Evolutionary conservation across 1,284 basidiomycete genomes (phyloP), one percentile per base, ranked within the genome.

Genomic region (Neotropicomus parvogracilis): DNA sequence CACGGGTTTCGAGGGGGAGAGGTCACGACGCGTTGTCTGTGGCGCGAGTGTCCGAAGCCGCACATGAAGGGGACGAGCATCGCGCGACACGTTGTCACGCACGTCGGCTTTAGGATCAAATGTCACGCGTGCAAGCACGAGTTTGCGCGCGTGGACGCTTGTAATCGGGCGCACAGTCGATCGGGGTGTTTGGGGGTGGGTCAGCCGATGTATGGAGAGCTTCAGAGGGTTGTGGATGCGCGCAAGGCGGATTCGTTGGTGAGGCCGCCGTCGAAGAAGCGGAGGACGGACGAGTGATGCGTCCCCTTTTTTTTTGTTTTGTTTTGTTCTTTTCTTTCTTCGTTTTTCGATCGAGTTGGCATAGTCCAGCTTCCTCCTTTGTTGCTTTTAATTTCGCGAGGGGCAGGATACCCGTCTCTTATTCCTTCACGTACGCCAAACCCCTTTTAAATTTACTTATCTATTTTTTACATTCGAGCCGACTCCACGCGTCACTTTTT

Each of bases 61-160:
- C 54, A 64, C 2, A 65, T 68, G 63, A 65, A 68, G 40, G 63
- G 63, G 12, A 65, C 66, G 42, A 66, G 65, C 19, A 67, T 65
- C 16, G 63, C 66, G 6, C 62, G 66, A 2, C 66, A 65, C 27
- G 65, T 65, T 42, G 59, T 65, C 40, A 65, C 63, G 31, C 63
- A 65, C 21, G 50, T 65, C 13, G 61, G 66, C 1, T 68, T 59
- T 16, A 43, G 66, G 26, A 58, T 68, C 27, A 64, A 65, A 40
- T 65, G 66, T 19, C 48, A 54, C 38, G 55, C 62, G 17, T 65
- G 65, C 53, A 63, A 54, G 51, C 63, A 55, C 46, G 63, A 66
- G 48, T 65, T 67, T 50, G 63, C 65, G 31, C 55, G 63, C 29
- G 65, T 59, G 54, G 63, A 65, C 40, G 63, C 63, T n/a, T 68